A percentile compares a stretch with the other conserved stretches of the same genome.
phyloP scores from a whole-genome alignment of 345 rosid species.

The Abelmoschus esculentus region DNA sequence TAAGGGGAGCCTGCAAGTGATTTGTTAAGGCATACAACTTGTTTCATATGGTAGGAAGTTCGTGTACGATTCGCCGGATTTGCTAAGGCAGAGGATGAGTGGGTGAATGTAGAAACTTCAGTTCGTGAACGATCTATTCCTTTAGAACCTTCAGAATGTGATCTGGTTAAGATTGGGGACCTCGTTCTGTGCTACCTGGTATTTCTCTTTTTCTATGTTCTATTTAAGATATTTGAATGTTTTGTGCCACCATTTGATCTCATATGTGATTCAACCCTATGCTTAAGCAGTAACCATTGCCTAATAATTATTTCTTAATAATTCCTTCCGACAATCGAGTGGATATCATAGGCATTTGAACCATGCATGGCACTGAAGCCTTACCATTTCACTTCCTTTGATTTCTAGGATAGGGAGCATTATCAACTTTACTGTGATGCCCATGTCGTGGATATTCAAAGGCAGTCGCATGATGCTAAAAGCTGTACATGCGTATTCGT shows the following conservation, averaged over 20 bases:
- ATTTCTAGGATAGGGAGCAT: conserved; percentile 46
- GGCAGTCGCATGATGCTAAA: conserved; percentile 38
- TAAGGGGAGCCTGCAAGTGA: conserved; percentile 1
- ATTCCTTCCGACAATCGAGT: no score
- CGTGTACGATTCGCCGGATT: conserved; percentile 78
- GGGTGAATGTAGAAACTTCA: conserved; percentile 57
- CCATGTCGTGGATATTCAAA: conserved; percentile 42
- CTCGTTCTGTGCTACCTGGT: conserved; percentile 78
- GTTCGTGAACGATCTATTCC: conserved; percentile 80
- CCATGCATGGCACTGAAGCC: no score
- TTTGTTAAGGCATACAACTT: no score
- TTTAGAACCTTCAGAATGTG: conserved; percentile 73
- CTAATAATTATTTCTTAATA: background rate
- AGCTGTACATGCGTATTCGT: conserved; percentile 52
- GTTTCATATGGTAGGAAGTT: conserved; percentile 51
- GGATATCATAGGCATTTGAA: no score
- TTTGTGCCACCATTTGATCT: background rate
- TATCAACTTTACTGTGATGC: conserved; percentile 66
- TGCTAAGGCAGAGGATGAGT: conserved; percentile 60
- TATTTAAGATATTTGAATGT: background rate
- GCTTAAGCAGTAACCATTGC: background rate
- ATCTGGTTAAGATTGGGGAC: conserved; percentile 51
- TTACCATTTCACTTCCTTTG: background rate
- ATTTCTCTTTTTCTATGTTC: conserved; percentile 6
- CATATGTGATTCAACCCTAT: background rate